Evolutionary conservation across 768 basidiomycete species (phyloP), one percentile per base, ranked within the genome.

Genomic region (Chalciporus chontae): DNA sequence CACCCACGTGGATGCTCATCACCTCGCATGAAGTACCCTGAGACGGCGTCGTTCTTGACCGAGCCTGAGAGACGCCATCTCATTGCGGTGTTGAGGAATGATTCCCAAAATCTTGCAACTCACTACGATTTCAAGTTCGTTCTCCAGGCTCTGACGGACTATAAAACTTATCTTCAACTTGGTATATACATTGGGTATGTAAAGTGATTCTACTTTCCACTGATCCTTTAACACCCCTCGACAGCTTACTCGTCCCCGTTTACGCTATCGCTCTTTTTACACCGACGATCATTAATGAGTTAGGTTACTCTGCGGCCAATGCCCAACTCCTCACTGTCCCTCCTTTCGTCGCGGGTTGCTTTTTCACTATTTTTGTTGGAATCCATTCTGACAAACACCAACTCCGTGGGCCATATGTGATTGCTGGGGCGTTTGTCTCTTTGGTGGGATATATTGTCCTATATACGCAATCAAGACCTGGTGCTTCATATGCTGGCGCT

Each of bases 1-100:
- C 0, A 14, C 21, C 34, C 40, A 8, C 38, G 24, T 8, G 19
- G 14, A 26, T 42, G 14, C 47, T 49, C 8, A 58, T 34, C 6
- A 6, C 23, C 15, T 21, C 1, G 15, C 41, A 13, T 19, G 2
- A 51, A 79, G 77, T 82, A 77, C 61, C 80, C 81, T 21, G 75
- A 77, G 54, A 84, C 81, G 1, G 81, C 81, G 10, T 70, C 65
- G 19, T 84, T 83, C 67, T 63, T 83, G 49, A 75, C 71, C 10
- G 68, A 71, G 8, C 48, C 55, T 2, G 81, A 84, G 55, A 72
- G 71, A 41, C 55, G 45, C 38, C 56, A 64, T 42, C 63, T 80
- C 6, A 50, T 73, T 11, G 51, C 69, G 11, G 64, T 76, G 69
- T 59, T 80, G 46, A 73, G 71, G 52, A 69, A 73, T 43, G 78